Evolutionary conservation across 768 basidiomycete species (phyloP).

Genomic region (Trametes cinnabarina): DNA sequence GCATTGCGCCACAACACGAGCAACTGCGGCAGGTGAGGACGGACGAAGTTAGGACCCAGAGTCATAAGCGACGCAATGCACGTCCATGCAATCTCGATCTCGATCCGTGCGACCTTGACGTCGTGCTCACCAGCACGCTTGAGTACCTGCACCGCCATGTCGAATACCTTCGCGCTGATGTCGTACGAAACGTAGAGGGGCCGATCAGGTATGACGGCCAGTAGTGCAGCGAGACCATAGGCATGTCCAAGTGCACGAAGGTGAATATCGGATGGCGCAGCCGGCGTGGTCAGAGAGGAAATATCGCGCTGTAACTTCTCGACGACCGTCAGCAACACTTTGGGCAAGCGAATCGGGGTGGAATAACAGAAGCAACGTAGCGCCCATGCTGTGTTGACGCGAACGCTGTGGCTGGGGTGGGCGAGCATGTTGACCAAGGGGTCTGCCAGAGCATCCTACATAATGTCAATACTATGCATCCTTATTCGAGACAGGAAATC

Average conservation of each 20-base stretch:
- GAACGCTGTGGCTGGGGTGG: slow-evolving; percentile 86
- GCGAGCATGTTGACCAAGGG: slow-evolving; percentile 81
- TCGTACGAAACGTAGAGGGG: slow-evolving; percentile 96
- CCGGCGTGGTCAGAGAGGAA: slow-evolving; percentile 65
- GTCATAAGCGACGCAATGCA: slow-evolving; percentile 87
- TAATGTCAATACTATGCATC: background rate
- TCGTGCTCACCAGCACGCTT: slow-evolving; percentile 92
- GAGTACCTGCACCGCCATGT: slow-evolving; percentile 85
- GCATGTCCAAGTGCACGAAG: slow-evolving; percentile 81
- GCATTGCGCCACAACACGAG: slow-evolving; percentile 97
- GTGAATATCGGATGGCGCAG: slow-evolving; percentile 67
- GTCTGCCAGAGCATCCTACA: slow-evolving; percentile 74
- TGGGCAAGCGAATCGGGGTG: slow-evolving; percentile 81
- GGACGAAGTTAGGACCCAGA: slow-evolving; percentile 90
- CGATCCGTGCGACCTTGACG: slow-evolving; percentile 72
- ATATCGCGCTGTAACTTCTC: slow-evolving; percentile 87
- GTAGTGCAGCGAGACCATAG: slow-evolving; percentile 83
- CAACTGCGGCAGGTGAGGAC: slow-evolving; percentile 88
- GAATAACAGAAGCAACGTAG: slow-evolving; percentile 89
- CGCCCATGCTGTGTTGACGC: slow-evolving; percentile 83
- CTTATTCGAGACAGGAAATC: background rate
- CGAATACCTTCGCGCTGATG: slow-evolving; percentile 84
- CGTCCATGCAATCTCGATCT: slow-evolving; percentile 95
- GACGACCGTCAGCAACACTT: slow-evolving; percentile 70
- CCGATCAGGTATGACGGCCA: slow-evolving; percentile 80